Evolutionary conservation across 257 asterid genomes (phyloP).

Genomic region (Cinchona pubescens): DNA sequence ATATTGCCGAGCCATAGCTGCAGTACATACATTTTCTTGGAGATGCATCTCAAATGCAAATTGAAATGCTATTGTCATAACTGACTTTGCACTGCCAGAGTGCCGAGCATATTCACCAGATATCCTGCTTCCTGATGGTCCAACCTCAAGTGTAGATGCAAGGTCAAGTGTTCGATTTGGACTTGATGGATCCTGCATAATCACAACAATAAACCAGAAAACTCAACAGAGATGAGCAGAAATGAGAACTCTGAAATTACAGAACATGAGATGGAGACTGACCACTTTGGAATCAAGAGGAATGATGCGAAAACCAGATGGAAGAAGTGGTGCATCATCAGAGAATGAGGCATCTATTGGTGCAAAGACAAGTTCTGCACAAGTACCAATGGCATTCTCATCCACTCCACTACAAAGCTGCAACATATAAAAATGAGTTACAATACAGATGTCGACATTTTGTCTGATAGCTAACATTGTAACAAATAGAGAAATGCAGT

Average conservation of each 20-base stretch:
- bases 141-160: conserved; percentile 87
- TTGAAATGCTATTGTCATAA: conserved; percentile 95
- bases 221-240: background rate
- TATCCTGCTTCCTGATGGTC: conserved; percentile 47
- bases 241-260: background rate
- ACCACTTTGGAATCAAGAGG: conserved; percentile 77
- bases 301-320: conserved; percentile 93
- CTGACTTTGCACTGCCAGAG: conserved; percentile 55
- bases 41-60: conserved; percentile 86
- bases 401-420: conserved; percentile 95
- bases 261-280: conserved; percentile 12
- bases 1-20: conserved; percentile 93
- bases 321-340: conserved; percentile 95
- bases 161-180: conserved; percentile 93
- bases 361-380: conserved; percentile 88
- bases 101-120: conserved; percentile 43
- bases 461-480: background rate
- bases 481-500: background rate
- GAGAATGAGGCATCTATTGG: conserved; percentile 97
- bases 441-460: background rate
- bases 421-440: conserved; percentile 13
- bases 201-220: background rate
- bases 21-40: conserved; percentile 73
- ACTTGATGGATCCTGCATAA: conserved; percentile 60
- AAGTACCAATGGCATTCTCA: conserved; percentile 71